Evolutionary conservation across 768 basidiomycete species (phyloP).

Genomic region (Xerocomus brunneocitrinus): DNA sequence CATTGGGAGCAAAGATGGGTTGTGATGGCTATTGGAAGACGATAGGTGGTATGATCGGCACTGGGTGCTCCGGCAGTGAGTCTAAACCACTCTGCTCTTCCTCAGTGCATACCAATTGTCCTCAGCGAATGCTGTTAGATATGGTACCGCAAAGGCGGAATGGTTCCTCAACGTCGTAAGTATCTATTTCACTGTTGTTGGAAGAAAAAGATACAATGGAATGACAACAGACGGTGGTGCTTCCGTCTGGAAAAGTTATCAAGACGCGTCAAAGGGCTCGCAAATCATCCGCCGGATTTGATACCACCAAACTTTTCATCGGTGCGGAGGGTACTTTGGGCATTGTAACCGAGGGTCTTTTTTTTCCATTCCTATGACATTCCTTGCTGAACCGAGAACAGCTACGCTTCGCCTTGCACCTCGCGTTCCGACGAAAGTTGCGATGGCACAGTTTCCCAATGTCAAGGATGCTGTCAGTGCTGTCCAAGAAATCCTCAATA

Average conservation of each 20-base stretch:
- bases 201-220: background rate
- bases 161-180: constrained; percentile 81
- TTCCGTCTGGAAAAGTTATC: constrained; percentile 81
- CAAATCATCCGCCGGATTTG: constrained; percentile 86
- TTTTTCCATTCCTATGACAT: background rate
- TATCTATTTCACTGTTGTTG: constrained; percentile 6
- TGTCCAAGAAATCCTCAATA: constrained; percentile 74
- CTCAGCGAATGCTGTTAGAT: constrained; percentile 74
- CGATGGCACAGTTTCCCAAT: constrained; percentile 81
- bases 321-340: constrained; percentile 89
- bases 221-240: constrained; percentile 63
- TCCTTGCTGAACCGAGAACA: constrained; percentile 24
- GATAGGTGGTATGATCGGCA: constrained; percentile 86
- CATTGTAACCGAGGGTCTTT: constrained; percentile 76
- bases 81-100: constrained; percentile 9
- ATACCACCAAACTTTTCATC: constrained; percentile 82
- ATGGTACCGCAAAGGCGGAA: constrained; percentile 83
- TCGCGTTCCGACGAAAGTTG: constrained; percentile 75
- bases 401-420: constrained; percentile 83
- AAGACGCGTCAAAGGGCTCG: constrained; percentile 77
- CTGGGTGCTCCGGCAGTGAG: constrained; percentile 81
- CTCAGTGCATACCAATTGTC: background rate
- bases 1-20: constrained; percentile 1
- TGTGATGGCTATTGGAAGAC: constrained; percentile 40
- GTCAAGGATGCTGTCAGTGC: constrained; percentile 75